Base-by-base conservation (phyloP, 1,284 basidiomycete species). In the Rhizopogon parksii region DNA sequence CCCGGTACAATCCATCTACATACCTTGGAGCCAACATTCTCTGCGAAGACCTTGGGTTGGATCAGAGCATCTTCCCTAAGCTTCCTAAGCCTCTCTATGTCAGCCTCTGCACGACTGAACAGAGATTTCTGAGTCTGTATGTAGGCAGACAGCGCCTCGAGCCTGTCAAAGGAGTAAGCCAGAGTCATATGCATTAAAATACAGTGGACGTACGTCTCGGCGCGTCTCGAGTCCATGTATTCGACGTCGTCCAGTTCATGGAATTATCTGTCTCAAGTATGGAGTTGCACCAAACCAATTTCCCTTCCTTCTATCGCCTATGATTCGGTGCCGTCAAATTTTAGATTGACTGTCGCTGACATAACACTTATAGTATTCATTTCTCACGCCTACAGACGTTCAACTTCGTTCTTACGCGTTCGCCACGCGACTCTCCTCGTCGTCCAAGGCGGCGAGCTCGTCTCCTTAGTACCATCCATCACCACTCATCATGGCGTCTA, bases 111-210 rank as follows among this genome's bases (percentile, higher is more conserved):
- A 27, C 75, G 74, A 42, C 73, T 71, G 38, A 88, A 75, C 46
- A 85, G 58, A 25, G 69, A 61, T 63, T 68, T 76, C 64, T 88
- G 85, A 37, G 74, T 70, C 53, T 78, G 70, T 56, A 88, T 76
- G 67, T 82, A 88, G 46, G 69, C 68, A 59, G 80, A 75, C 56
- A 88, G 79, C 71, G 82, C 82, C 68, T 82, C 73, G 59, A 85
- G 69, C 62, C 84, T 86, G 56, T 36, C 32, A 12, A 46, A 51
- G 5, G 19, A 30, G 15, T 15, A 49, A 64, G 55, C 36, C 6
- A 5, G 30, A 38, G 37, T 34, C 37, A 51, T 46, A 53, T 36
- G 50, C 40, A 40, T 15, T 35, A 14, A n/a, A n/a, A 32, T 27
- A 51, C 14, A 34, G 25, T 8, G 12, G 14, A 58, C 77, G 32